Conservation (phyloP, 176 grass and related monocot genomes). For the Triticum urartu region DNA sequence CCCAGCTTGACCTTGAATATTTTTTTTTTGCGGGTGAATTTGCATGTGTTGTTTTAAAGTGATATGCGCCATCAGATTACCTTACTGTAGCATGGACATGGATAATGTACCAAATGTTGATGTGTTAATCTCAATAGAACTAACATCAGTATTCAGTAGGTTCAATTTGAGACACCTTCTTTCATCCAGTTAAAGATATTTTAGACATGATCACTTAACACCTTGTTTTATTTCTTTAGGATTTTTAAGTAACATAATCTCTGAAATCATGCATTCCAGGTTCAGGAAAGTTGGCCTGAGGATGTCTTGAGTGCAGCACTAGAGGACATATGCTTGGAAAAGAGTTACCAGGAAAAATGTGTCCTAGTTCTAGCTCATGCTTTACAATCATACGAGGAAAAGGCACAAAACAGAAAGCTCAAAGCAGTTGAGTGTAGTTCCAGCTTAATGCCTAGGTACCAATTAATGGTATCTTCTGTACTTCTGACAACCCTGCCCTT, state of each 20-base stretch:
- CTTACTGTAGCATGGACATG: neutral
- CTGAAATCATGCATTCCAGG: constrained; percentile 38
- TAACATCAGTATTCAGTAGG: neutral
- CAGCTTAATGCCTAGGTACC: constrained; percentile 80
- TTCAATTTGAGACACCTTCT: neutral
- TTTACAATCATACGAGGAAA: constrained; percentile 67
- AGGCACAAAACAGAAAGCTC: constrained; percentile 34
- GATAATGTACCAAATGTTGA: neutral
- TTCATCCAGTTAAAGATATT: constrained; percentile 9
- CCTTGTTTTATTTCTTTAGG: neutral
- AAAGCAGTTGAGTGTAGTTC: constrained; percentile 44
- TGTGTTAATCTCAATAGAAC: neutral
- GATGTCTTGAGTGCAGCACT: constrained; percentile 70
- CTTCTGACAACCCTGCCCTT: constrained; percentile 86
- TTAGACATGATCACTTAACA: constrained; percentile 1
- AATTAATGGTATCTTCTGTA: constrained; percentile 92
- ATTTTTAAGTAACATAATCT: constrained; percentile 19
- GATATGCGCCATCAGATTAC: neutral
- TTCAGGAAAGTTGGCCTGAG: constrained; percentile 72
- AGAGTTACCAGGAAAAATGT: constrained; percentile 81
- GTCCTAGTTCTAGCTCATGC: constrained; percentile 62
- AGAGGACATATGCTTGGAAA: constrained; percentile 89
- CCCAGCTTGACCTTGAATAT: neutral
- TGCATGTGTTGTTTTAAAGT: neutral
- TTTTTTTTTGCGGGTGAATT: neutral